A percentile compares a stretch with the other conserved stretches of the same genome.
phyloP scores from a whole-genome alignment of 1,284 basidiomycete genomes.

The Ganoderma lucidum region DNA sequence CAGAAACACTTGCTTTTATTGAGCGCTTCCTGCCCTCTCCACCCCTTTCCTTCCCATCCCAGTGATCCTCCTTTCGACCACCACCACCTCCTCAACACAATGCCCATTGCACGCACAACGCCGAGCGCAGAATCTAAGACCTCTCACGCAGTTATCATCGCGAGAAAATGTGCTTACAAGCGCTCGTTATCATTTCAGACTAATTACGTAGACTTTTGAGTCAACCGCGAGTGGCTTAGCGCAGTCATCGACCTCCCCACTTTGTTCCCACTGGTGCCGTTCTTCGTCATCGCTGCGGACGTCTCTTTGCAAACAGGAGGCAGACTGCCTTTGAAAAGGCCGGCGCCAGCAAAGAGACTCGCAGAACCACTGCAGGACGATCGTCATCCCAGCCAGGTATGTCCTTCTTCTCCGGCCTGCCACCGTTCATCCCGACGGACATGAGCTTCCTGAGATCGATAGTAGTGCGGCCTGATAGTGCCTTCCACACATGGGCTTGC shows the following conservation, averaged over 20 bases:
- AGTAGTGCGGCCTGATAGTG: slow-evolving; percentile 27
- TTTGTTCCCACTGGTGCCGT: background rate
- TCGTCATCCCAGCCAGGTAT: slow-evolving; percentile 1
- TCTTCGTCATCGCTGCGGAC: background rate
- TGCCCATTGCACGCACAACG: background rate
- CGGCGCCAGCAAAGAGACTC: background rate
- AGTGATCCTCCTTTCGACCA: background rate
- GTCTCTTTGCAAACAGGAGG: background rate
- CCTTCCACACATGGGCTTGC: slow-evolving; percentile 17
- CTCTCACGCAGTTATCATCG: background rate
- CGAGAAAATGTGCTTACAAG: background rate
- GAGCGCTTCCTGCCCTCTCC: background rate
- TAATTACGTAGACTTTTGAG: background rate
- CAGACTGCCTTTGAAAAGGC: background rate
- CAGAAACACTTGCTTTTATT: background rate
- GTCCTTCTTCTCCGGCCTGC: slow-evolving; percentile 21
- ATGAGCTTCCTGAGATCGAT: slow-evolving; percentile 33
- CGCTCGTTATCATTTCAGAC: slow-evolving; percentile 1
- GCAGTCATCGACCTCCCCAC: background rate
- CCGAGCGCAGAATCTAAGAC: background rate
- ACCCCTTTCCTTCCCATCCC: background rate
- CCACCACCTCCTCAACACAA: background rate
- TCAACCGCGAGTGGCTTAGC: background rate
- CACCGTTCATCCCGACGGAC: slow-evolving; percentile 30
- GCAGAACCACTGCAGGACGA: slow-evolving; percentile 4